Evolutionary conservation across 805 yeast species (phyloP).

Genomic region (Pichia ethanolica): DNA sequence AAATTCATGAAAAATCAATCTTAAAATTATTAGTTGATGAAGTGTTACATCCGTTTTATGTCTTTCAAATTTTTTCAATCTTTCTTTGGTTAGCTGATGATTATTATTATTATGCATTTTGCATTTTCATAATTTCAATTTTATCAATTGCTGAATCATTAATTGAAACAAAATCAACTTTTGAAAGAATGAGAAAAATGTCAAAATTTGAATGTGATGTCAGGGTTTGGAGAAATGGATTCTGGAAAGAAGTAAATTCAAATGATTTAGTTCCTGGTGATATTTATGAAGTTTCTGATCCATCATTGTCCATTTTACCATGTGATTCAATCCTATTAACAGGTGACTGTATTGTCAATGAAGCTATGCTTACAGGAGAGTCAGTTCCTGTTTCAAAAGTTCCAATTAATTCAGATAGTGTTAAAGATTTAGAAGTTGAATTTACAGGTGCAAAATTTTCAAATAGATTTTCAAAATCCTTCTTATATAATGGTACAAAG

Average conservation of each 20-base stretch:
- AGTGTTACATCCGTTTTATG: constrained; percentile 89
- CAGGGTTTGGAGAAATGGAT: constrained; percentile 85
- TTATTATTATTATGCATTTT: constrained; percentile 87
- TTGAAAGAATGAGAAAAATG: constrained; percentile 63
- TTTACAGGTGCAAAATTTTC: constrained; percentile 51
- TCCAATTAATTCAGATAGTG: constrained; percentile 56
- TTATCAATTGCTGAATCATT: constrained; percentile 74
- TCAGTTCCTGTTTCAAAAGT: constrained; percentile 90
- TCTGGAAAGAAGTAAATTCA: constrained; percentile 78
- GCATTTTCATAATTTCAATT: constrained; percentile 82
- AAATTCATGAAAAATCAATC: constrained; percentile 66
- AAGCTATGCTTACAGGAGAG: constrained; percentile 97
- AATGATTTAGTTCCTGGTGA: constrained; percentile 92
- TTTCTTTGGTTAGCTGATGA: constrained; percentile 88
- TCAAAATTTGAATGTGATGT: constrained; percentile 73
- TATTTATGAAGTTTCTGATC: constrained; percentile 85
- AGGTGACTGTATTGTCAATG: constrained; percentile 96
- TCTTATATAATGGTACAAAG: constrained; percentile 82
- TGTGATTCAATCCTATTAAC: constrained; percentile 82
- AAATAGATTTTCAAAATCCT: constrained; percentile 62
- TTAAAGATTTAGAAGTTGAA: constrained; percentile 49
- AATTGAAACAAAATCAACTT: constrained; percentile 74
- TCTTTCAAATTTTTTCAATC: constrained; percentile 90
- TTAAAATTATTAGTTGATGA: constrained; percentile 70
- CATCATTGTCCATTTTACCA: constrained; percentile 65